phyloP scores from a whole-genome alignment of 1,284 basidiomycete species.

The Marasmius fiardii region DNA sequence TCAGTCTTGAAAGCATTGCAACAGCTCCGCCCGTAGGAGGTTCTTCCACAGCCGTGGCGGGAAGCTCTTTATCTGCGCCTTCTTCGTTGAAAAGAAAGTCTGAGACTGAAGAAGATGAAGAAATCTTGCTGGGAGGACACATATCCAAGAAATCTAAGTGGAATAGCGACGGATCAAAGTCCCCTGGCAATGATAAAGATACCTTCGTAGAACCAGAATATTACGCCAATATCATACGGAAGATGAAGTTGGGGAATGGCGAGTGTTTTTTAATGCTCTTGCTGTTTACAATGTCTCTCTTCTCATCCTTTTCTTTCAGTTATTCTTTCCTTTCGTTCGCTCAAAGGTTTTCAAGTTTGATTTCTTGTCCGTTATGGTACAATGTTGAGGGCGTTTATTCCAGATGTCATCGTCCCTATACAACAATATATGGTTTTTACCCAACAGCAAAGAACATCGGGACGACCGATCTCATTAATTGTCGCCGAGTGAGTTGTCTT shows the following conservation, averaged over 20 bases:
- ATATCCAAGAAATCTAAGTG: neutral
- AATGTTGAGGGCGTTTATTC: no score
- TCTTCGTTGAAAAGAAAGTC: neutral
- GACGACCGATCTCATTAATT: neutral
- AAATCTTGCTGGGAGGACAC: neutral
- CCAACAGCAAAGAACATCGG: neutral
- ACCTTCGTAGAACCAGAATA: no score
- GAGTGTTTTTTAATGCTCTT: no score
- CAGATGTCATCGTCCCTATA: neutral
- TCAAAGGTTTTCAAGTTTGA: neutral
- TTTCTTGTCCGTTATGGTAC: neutral
- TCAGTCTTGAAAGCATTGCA: slow-evolving; percentile 25
- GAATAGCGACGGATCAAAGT: neutral
- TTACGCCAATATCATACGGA: no score
- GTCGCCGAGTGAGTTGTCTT: neutral
- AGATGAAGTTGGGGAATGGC: no score
- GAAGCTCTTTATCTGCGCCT: neutral
- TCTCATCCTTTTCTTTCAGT: no score
- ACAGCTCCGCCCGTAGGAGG: slow-evolving; percentile 27
- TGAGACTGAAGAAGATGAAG: neutral
- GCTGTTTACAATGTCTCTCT: no score
- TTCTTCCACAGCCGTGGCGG: slow-evolving; percentile 11
- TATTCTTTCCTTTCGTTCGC: neutral
- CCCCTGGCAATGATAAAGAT: no score
- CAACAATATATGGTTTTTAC: neutral